Evolutionary conservation across 805 yeast genomes (phyloP).

Genomic region (Schwanniomyces polymorphus): DNA sequence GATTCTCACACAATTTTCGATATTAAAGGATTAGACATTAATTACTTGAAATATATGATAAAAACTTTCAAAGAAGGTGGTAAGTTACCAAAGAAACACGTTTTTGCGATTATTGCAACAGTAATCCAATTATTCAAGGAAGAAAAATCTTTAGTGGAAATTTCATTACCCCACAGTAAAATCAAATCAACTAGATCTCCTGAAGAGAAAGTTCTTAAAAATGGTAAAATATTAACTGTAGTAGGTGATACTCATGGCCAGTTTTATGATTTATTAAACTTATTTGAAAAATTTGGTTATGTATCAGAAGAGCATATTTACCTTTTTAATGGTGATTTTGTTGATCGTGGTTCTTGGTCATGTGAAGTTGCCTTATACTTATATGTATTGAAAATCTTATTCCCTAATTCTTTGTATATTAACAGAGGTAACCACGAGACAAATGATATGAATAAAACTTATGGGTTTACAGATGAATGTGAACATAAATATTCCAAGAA

Average conservation of each 20-base stretch:
- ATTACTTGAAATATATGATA: conserved; percentile 66
- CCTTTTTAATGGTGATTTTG: conserved; percentile 95
- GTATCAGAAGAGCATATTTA: conserved; percentile 70
- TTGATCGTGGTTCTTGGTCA: conserved; percentile 98
- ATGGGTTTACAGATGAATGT: conserved; percentile 96
- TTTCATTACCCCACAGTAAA: conserved; percentile 43
- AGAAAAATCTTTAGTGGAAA: conserved; percentile 78
- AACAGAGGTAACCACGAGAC: conserved; percentile 98
- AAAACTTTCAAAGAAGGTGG: conserved; percentile 72
- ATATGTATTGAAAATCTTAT: conserved; percentile 72
- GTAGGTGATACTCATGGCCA: conserved; percentile 99
- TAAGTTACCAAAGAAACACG: conserved; percentile 75
- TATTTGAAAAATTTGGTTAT: conserved; percentile 72
- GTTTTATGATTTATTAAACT: conserved; percentile 81
- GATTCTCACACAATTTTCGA: conserved; percentile 23
- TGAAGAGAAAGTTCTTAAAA: conserved; percentile 24
- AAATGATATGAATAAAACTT: conserved; percentile 92
- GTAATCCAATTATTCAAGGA: conserved; percentile 61
- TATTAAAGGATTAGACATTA: conserved; percentile 44
- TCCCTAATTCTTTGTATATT: conserved; percentile 67
- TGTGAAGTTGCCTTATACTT: conserved; percentile 88
- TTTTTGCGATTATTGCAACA: conserved; percentile 75
- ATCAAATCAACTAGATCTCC: conserved; percentile 7
- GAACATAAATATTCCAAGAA: conserved; percentile 83
- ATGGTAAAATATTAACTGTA: conserved; percentile 62